Evolutionary conservation across 805 yeast genomes (phyloP).

Genomic region (Saturnispora dispora): DNA sequence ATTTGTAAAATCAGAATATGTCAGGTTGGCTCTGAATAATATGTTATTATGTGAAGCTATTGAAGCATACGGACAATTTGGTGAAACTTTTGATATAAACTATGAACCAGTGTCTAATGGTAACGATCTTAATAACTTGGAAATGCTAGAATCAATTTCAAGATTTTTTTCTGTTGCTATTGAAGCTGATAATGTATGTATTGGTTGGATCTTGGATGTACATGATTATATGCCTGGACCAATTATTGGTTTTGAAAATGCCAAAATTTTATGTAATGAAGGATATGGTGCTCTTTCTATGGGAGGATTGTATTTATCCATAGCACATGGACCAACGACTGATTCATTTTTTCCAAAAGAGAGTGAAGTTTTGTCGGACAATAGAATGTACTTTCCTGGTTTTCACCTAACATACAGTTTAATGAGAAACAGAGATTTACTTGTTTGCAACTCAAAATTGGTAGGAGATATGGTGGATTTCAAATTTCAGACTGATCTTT

Average conservation of each 20-base stretch:
- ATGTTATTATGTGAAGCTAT: slow-evolving; percentile 23
- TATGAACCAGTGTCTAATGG: not conserved
- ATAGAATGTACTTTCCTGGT: slow-evolving; percentile 60
- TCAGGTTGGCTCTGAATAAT: slow-evolving; percentile 51
- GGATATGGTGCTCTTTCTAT: slow-evolving; percentile 59
- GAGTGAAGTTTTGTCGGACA: slow-evolving; percentile 39
- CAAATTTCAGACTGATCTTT: slow-evolving; percentile 47
- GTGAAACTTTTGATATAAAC: not conserved
- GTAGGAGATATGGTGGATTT: slow-evolving; percentile 67
- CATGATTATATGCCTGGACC: slow-evolving; percentile 45
- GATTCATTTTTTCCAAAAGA: slow-evolving; percentile 36
- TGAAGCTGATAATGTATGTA: slow-evolving; percentile 53
- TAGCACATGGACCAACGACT: slow-evolving; percentile 53
- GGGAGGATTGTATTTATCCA: slow-evolving; percentile 59
- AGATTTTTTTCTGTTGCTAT: slow-evolving; percentile 47
- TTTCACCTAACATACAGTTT: slow-evolving; percentile 49
- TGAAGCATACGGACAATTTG: slow-evolving; percentile 13
- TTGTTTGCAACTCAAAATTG: slow-evolving; percentile 36
- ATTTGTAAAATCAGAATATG: slow-evolving; percentile 50
- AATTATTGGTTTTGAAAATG: slow-evolving; percentile 67
- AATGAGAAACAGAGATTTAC: slow-evolving; percentile 16
- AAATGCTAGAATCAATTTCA: slow-evolving; percentile 17
- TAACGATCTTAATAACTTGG: slow-evolving; percentile 2
- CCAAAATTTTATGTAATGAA: slow-evolving; percentile 56
- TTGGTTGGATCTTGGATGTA: slow-evolving; percentile 70